Base-by-base conservation (phyloP, 148 eudicot genomes). In the Diospyros kaki region DNA sequence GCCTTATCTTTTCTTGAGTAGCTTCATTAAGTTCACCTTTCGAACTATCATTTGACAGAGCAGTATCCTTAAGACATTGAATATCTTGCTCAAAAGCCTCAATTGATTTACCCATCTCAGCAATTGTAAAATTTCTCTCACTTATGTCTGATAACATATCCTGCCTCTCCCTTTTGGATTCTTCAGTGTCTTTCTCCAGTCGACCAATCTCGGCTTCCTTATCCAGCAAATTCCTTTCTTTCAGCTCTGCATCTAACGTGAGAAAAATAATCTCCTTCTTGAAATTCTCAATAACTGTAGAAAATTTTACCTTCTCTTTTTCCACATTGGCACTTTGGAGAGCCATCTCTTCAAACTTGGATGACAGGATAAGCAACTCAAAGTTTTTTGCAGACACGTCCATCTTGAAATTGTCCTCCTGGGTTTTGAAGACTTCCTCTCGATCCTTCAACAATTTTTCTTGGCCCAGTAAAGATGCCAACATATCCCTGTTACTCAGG, bases 301-400 rank as follows among this genome's bases (percentile, higher is more conserved):
- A 62, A 45, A 45, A 75, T 44, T 63, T 41, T 15, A 48, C 40
- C 1, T 82, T 76, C 58, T 77, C 67, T 53, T 66, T 76, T 59
- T 79, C 84, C 74, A 81, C 38, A 46, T 79, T 80, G 75, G 76
- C 83, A 69, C 60, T 84, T 40, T 76, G 78, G 73, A 72, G 68
- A 72, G 84, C 88, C 83, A 80, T 44, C 64, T 84, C 83, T 73
- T 87, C 70, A n/a, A 89, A 69, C 80, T 84, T 83, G 17, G 88
- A 82, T 58, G 83, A 81, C 86, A 91, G 40, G 77, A 88, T 50
- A 83, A 85, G 73, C 76, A 85, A 73, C 72, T 90, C 89, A 73
- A 93, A 78, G 45, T 93, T 98, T 85, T 89, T 95, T 55, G 94
- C 86, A 67, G 62, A 80, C 48, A 86, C 75, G 59, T 91, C 90